phyloP scores from a whole-genome alignment of 768 basidiomycete species.

The Tephrocybe rancida region DNA sequence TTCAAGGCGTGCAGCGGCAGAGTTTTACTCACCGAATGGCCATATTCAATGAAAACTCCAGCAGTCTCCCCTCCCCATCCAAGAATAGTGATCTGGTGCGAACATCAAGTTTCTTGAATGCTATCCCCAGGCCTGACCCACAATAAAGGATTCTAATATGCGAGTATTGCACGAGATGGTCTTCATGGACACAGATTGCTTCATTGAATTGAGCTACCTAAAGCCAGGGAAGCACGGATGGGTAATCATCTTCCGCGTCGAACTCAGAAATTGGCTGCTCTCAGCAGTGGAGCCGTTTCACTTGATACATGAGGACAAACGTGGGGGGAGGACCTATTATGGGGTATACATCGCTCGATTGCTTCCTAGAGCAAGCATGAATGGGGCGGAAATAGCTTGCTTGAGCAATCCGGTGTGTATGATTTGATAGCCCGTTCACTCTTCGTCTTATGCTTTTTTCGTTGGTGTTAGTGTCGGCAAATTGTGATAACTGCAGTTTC shows the following conservation, averaged over 20 bases:
- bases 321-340: constrained; percentile 3
- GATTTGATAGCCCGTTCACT: neutral
- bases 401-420: neutral
- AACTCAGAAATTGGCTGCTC: constrained; percentile 15
- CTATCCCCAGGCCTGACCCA: neutral
- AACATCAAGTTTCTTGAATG: neutral
- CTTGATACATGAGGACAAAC: constrained; percentile 3
- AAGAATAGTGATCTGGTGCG: constrained; percentile 1
- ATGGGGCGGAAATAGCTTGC: constrained; percentile 14
- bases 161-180: constrained; percentile 10
- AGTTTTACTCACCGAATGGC: neutral
- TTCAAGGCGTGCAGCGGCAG: too few species aligned
- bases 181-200: constrained; percentile 14
- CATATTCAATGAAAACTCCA: constrained; percentile 6
- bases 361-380: constrained; percentile 11
- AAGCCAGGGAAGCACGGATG: constrained; percentile 14
- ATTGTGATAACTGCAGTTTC: constrained; percentile 10
- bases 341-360: constrained; percentile 12
- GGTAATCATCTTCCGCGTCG: constrained; percentile 17
- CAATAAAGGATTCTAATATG: neutral
- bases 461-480: constrained; percentile 10
- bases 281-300: constrained; percentile 10
- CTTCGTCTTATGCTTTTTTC: neutral
- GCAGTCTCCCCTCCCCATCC: constrained; percentile 7
- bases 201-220: constrained; percentile 9